Percentiles rank a stretch among this genome's conserved stretches.
Evolutionary conservation across 2,329 filamentous ascomycete species (phyloP).

Genomic region (Balansia obtecta): DNA sequence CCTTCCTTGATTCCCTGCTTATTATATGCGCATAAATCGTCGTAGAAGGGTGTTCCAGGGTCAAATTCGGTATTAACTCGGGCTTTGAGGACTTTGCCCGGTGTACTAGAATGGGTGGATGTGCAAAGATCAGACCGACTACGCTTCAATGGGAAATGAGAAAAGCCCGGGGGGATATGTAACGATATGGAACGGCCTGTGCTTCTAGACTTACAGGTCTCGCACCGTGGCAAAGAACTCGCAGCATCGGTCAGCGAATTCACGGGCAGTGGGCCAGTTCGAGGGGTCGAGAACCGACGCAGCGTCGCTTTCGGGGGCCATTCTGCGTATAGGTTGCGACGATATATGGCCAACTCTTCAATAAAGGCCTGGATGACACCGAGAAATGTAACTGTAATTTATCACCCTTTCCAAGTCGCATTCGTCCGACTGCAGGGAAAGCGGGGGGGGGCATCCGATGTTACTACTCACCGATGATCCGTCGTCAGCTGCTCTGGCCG

Average conservation of each 20-base stretch:
- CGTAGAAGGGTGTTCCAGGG: slow-evolving; percentile 28
- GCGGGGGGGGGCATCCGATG: neutral
- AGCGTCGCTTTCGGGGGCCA: neutral
- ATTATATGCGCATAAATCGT: slow-evolving; percentile 27
- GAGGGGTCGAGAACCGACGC: slow-evolving; percentile 5
- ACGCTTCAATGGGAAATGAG: too few species aligned
- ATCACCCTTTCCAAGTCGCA: neutral
- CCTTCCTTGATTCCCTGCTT: slow-evolving; percentile 28
- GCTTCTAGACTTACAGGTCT: slow-evolving; percentile 15
- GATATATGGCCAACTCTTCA: too few species aligned
- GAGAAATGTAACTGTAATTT: neutral
- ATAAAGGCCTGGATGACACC: too few species aligned
- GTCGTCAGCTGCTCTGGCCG: neutral
- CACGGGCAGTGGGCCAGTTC: slow-evolving; percentile 17
- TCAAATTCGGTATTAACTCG: slow-evolving; percentile 30
- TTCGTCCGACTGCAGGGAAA: neutral
- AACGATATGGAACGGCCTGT: too few species aligned
- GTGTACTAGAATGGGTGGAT: slow-evolving; percentile 21
- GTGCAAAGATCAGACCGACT: too few species aligned
- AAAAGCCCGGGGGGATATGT: too few species aligned
- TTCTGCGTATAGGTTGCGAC: neutral
- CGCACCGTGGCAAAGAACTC: slow-evolving; percentile 20
- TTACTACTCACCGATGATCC: neutral
- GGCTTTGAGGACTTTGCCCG: slow-evolving; percentile 31
- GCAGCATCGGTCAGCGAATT: slow-evolving; percentile 15